Conservation (phyloP, 768 basidiomycete genomes). For the Podaxis sp. region DNA sequence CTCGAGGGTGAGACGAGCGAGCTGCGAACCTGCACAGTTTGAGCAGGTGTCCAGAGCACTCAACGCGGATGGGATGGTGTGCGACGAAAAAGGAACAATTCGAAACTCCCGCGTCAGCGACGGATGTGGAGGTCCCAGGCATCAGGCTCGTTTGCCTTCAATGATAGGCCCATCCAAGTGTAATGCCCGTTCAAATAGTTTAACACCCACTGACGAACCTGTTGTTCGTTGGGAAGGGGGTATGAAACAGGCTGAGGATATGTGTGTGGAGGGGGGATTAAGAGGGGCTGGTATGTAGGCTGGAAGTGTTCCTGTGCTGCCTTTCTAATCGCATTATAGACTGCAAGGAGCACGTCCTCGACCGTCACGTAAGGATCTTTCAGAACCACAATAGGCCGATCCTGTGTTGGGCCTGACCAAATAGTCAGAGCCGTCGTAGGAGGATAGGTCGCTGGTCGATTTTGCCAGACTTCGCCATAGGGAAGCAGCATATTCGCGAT, state of each 20-base stretch:
- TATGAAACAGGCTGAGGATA: not conserved
- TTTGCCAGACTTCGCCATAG: slow-evolving; percentile 1
- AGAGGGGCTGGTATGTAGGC: not conserved
- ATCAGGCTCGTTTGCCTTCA: not conserved
- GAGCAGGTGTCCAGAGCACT: not conserved
- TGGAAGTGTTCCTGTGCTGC: slow-evolving; percentile 3
- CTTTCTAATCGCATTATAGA: slow-evolving; percentile 1
- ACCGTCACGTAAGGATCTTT: slow-evolving; percentile 7
- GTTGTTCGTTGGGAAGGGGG: not conserved
- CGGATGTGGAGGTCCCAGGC: slow-evolving; percentile 7
- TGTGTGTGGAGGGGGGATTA: not conserved
- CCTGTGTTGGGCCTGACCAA: slow-evolving; percentile 5
- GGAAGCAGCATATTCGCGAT: not conserved
- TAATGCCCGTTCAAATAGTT: not conserved
- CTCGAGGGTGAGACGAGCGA: not conserved
- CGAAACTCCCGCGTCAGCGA: not conserved
- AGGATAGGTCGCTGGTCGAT: slow-evolving; percentile 6
- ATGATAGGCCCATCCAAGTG: slow-evolving; percentile 5
- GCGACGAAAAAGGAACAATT: not conserved
- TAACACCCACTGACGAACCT: slow-evolving; percentile 5
- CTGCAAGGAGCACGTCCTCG: not conserved
- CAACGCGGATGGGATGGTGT: not conserved
- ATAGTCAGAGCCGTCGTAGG: not conserved
- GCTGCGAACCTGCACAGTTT: not conserved
- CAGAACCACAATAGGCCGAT: slow-evolving; percentile 10